Base-by-base conservation (phyloP, 306 rosid genomes). In the Cucurbita ficifolia region DNA sequence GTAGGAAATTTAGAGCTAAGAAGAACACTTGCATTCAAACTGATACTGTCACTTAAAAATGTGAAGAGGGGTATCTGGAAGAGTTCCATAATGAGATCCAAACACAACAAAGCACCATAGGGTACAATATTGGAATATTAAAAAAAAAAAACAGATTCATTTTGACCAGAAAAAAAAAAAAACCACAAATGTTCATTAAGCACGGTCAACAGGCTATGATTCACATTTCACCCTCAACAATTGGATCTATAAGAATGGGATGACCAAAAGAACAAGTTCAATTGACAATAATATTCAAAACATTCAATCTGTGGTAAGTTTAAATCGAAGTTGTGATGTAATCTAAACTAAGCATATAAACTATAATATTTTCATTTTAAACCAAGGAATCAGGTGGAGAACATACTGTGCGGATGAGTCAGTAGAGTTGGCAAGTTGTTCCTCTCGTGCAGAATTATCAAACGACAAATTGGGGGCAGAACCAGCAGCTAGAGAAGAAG, bases 401-500 rank as follows among this genome's bases (percentile, higher is more conserved):
- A 88, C 95, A 82, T 84, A 95, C 97, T 61, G 81, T 73, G 88
- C 84, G 49, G 89, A 70, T 84, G 95, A 89, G 78, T 89, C 93
- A 17, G 87, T 70, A 60, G 88, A 84, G 69, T 79, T 77, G 7
- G 82, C 74, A 64, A 38, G 84, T 75, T 83, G 92, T 71, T 87
- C 97, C 83, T 85, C 97, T 1, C 79, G 79, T 55, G 84, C 81
- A 68, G 96, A 82, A 72, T 85, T 84, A 79, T 95, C 97, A 46
- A 88, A 82, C 12, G 91, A 89, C 74, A 86, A 84, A 42, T 89
- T 92, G 12, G 84, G 86, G 74, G 91, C 96, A 60, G 92, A 86
- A 36, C 96, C 90, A 51, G 83, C 82, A 78, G 92, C 82, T 70
- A 76, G 76, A 68, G 79, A 80, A 14, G 90, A 51, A 19, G 91